These are phyloP conservation scores for Sporothrix brasiliensis DNA, from an alignment of 2,329 filamentous ascomycete species.

Conservation along the genomic window DNA sequence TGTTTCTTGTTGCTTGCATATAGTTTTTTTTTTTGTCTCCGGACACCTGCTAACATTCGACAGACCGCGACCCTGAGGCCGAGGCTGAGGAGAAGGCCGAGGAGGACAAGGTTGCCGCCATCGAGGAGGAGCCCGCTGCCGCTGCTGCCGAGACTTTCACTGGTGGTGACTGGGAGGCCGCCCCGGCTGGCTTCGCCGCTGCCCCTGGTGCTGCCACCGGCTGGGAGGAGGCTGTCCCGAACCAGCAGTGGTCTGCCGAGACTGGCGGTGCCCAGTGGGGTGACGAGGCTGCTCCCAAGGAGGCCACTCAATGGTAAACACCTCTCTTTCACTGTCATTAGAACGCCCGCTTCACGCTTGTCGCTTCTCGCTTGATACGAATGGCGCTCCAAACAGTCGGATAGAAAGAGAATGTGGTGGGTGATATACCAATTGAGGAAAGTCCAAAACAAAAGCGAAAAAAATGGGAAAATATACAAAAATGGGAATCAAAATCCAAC, in stretches of 20 bases:
- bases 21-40: background rate
- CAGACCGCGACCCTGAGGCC: constrained; percentile 96
- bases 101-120: constrained; percentile 86
- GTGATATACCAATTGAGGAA: background rate
- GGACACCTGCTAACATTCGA: constrained; percentile 33
- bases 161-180: constrained; percentile 82
- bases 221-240: constrained; percentile 65
- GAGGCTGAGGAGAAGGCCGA: constrained; percentile 98
- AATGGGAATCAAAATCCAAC: constrained; percentile 25
- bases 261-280: constrained; percentile 61
- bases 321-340: constrained; percentile 1
- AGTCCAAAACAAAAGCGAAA: constrained; percentile 26
- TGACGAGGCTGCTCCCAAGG: constrained; percentile 51
- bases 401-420: constrained; percentile 14
- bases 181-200: constrained; percentile 70
- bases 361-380: background rate
- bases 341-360: background rate
- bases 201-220: constrained; percentile 53
- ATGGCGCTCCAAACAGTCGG: background rate
- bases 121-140: constrained; percentile 79
- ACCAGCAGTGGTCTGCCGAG: constrained; percentile 68
- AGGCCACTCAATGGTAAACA: constrained; percentile 55
- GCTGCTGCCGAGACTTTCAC: constrained; percentile 79
- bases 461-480: constrained; percentile 29
- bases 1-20: background rate